Evolutionary conservation across 2,329 filamentous ascomycete genomes (phyloP).

Genomic region (Arachnomyces sp.): DNA sequence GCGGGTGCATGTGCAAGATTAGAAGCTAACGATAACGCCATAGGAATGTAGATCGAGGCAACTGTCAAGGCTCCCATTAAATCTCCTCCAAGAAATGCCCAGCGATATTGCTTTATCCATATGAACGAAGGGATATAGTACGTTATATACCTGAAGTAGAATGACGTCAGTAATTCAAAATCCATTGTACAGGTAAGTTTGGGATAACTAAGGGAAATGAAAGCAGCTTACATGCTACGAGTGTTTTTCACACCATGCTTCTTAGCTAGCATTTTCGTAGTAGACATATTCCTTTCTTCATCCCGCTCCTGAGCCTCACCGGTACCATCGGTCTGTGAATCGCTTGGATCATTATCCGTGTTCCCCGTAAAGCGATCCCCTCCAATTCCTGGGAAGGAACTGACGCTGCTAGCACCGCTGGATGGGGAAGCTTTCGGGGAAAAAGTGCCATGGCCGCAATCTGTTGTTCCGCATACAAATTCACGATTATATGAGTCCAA

Average conservation of each 20-base stretch:
- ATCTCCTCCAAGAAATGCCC: slow-evolving; percentile 76
- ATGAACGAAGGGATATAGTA: slow-evolving; percentile 90
- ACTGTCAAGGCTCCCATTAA: slow-evolving; percentile 85
- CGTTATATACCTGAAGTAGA: slow-evolving; percentile 61
- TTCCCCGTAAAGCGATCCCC: slow-evolving; percentile 14
- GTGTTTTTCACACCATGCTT: slow-evolving; percentile 67
- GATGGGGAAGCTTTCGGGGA: slow-evolving; percentile 58
- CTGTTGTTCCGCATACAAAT: slow-evolving; percentile 32
- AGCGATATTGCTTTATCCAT: slow-evolving; percentile 83
- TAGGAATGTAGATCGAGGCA: slow-evolving; percentile 96
- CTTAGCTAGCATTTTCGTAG: slow-evolving; percentile 63
- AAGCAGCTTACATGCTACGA: slow-evolving; percentile 58
- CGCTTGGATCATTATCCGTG: slow-evolving; percentile 12
- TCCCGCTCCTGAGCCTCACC: slow-evolving; percentile 46
- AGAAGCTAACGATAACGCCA: slow-evolving; percentile 86
- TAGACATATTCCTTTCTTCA: slow-evolving; percentile 57
- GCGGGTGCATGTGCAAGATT: slow-evolving; percentile 90
- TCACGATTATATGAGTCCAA: slow-evolving; percentile 33
- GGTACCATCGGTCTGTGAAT: slow-evolving; percentile 26
- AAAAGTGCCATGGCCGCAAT: slow-evolving; percentile 68
- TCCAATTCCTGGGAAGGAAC: slow-evolving; percentile 20
- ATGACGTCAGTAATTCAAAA: slow-evolving; percentile 8
- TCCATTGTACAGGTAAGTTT: neutral
- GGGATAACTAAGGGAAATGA: neutral
- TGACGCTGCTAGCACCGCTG: slow-evolving; percentile 25